Percentiles rank a stretch among this genome's conserved stretches.
These are phyloP conservation scores for Debaryomyces hansenii DNA, from an alignment of 805 yeast species.

Conservation along the genomic window DNA sequence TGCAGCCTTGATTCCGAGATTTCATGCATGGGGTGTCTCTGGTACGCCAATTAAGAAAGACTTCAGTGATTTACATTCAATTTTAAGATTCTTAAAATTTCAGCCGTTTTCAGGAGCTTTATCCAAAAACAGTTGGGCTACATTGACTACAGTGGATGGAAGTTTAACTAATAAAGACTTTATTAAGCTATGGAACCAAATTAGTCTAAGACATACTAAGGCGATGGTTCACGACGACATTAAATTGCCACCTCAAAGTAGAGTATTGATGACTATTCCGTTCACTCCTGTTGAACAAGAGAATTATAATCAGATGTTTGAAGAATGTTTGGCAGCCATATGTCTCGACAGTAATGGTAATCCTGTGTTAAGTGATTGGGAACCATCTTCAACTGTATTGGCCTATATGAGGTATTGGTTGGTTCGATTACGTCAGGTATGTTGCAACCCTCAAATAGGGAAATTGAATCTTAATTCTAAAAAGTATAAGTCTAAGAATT, in stretches of 20 bases:
- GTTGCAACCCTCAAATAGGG: slow-evolving; percentile 73
- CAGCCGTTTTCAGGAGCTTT: slow-evolving; percentile 60
- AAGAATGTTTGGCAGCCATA: slow-evolving; percentile 57
- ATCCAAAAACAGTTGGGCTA: slow-evolving; percentile 42
- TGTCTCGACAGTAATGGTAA: slow-evolving; percentile 54
- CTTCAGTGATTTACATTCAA: slow-evolving; percentile 66
- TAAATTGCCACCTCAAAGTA: slow-evolving; percentile 71
- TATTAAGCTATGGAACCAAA: slow-evolving; percentile 46
- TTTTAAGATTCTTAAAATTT: slow-evolving; percentile 64
- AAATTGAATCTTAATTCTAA: slow-evolving; percentile 23
- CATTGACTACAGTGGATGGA: slow-evolving; percentile 12
- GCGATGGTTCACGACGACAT: slow-evolving; percentile 78
- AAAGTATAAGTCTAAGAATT: slow-evolving; percentile 20
- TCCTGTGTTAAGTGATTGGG: slow-evolving; percentile 51
- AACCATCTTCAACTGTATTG: slow-evolving; percentile 41
- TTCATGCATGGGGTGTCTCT: slow-evolving; percentile 95
- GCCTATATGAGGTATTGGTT: slow-evolving; percentile 68
- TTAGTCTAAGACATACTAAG: slow-evolving; percentile 81
- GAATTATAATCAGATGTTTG: slow-evolving; percentile 66
- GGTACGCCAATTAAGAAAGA: slow-evolving; percentile 85
- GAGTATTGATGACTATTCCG: slow-evolving; percentile 68
- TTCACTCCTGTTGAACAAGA: slow-evolving; percentile 84
- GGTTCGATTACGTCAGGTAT: slow-evolving; percentile 66
- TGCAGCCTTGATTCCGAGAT: slow-evolving; percentile 75
- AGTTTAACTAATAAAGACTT: slow-evolving; percentile 26